Evolutionary conservation across 805 yeast species (phyloP), one percentile per base, ranked within the genome.

Genomic region (Candida ortonii): DNA sequence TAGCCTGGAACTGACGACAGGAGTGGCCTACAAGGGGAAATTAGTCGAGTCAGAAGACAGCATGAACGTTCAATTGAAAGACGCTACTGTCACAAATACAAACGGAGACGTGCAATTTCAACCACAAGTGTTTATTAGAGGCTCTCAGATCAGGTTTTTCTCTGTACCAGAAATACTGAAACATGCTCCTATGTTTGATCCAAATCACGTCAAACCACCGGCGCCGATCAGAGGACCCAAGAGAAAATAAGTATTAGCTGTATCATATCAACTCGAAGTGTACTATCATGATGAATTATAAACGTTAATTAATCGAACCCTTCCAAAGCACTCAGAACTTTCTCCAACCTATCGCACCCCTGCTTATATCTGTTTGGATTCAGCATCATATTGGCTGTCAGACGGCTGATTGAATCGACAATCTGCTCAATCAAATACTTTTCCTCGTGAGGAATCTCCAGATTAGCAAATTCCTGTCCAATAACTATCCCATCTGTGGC

Each of bases 311-410:
- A 57, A 1, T 55, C 60, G 43, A 75, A 90, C 2, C 97, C 97
- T 53, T 90, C 97, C 31, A 90, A 65, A 0, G 89, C 94, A 36
- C 83, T 67, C 38, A 88, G 72, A 0, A 96, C 97, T 47, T 79
- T 80, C 47, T 83, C 84, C 48, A 90, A 65, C 44, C 97, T 68
- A 43, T 75, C 70, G 27, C 86, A 71, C 9, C 97, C 95, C 41
- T 86, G 87, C 11, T 78, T 80, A 38, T 83, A 80, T 50, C 93
- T 76, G 18, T 75, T 76, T 18, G 86, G 86, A 57, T 90, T 96
- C 36, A 85, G 56, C 34, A 88, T 83, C 85, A 93, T 87, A 53
- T 88, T 96, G 34, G 89, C 86, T 3, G 95, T 87, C 39, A 93
- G 70, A 49, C 93, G 71, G 24, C 93, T 80, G 29, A 90, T 66